Conservation (phyloP, 2,329 filamentous ascomycete species). For the Phialophora chinensis region DNA sequence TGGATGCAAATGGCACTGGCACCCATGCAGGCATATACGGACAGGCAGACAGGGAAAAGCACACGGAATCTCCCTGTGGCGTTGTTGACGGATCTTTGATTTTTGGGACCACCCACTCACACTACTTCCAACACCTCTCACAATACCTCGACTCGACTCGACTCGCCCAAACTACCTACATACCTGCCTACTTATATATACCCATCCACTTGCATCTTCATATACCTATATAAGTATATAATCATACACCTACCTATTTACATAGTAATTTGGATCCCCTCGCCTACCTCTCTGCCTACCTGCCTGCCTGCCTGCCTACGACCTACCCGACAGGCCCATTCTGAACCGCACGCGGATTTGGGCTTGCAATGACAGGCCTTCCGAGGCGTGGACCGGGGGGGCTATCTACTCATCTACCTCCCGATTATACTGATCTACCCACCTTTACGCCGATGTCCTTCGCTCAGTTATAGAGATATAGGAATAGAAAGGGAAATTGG, state of each 20-base stretch:
- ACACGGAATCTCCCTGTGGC: neutral
- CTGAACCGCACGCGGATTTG: too few species aligned
- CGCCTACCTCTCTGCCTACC: too few species aligned
- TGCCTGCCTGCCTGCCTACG: too few species aligned
- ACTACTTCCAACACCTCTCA: neutral
- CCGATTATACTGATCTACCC: neutral
- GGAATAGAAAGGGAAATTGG: neutral
- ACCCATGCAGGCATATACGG: neutral
- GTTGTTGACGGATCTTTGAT: neutral
- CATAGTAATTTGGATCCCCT: too few species aligned
- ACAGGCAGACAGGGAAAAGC: neutral
- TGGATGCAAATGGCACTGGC: neutral
- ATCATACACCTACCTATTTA: too few species aligned
- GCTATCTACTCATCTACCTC: too few species aligned
- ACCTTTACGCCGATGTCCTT: neutral
- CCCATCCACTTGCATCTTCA: too few species aligned
- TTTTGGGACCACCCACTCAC: neutral
- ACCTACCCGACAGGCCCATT: too few species aligned
- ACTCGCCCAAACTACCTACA: too few species aligned
- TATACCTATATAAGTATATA: too few species aligned
- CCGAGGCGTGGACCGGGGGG: neutral
- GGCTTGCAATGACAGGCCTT: neutral
- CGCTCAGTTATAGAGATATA: neutral
- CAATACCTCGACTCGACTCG: too few species aligned
- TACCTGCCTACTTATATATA: too few species aligned